phyloP scores from a whole-genome alignment of 768 basidiomycete species.

The Naganishia randhawae region DNA sequence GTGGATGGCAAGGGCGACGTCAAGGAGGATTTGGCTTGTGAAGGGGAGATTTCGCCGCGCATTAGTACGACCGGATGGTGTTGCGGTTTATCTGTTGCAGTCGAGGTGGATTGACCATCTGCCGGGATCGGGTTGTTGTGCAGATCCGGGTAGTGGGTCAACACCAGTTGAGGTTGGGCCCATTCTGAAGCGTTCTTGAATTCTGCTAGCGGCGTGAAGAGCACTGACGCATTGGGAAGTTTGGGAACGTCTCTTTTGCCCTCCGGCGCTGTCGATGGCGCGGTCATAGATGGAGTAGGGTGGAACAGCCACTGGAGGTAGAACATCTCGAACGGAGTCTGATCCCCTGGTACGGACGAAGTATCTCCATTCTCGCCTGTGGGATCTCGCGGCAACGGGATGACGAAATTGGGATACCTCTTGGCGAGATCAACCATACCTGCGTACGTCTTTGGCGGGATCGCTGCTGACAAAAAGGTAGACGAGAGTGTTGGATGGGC shows the following conservation, averaged over 20 bases:
- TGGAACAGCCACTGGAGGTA: constrained; percentile 88
- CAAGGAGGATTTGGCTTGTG: constrained; percentile 51
- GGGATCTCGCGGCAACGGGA: constrained; percentile 67
- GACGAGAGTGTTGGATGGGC: constrained; percentile 75
- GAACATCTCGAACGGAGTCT: constrained; percentile 60
- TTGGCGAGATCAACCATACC: constrained; percentile 64
- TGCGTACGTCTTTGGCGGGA: constrained; percentile 69
- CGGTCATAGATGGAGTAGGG: constrained; percentile 49
- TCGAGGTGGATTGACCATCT: background rate
- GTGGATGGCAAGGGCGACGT: constrained; percentile 5
- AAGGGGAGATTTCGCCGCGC: constrained; percentile 83
- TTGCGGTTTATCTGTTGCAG: constrained; percentile 45
- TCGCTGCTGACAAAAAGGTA: constrained; percentile 75
- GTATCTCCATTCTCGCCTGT: constrained; percentile 37
- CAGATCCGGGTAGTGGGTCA: constrained; percentile 90
- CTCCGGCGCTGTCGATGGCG: background rate
- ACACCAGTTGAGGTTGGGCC: constrained; percentile 82
- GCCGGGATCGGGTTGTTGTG: constrained; percentile 49
- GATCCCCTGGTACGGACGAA: constrained; percentile 53
- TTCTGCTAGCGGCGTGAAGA: constrained; percentile 90
- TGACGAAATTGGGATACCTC: constrained; percentile 71
- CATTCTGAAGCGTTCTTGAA: constrained; percentile 80
- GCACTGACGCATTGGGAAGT: constrained; percentile 60
- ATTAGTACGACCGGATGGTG: constrained; percentile 74
- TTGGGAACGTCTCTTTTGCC: constrained; percentile 51